Evolutionary conservation across 2,329 filamentous ascomycete genomes (phyloP).

Genomic region (Fusarium concolor): DNA sequence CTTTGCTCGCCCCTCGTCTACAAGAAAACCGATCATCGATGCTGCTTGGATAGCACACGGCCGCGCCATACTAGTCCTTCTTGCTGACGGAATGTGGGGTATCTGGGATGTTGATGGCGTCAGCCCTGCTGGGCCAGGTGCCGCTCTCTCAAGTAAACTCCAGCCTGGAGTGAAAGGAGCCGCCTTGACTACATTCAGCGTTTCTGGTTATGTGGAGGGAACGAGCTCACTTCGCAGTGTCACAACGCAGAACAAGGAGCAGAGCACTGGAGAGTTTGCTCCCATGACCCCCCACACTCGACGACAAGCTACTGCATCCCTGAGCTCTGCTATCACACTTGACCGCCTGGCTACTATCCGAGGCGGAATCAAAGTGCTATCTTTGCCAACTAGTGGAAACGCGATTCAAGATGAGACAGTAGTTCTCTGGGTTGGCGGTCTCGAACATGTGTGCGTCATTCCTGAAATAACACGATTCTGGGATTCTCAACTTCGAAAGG

Average conservation of each 20-base stretch:
- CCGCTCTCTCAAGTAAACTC: slow-evolving; percentile 62
- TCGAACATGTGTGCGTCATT: slow-evolving; percentile 68
- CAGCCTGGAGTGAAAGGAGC: slow-evolving; percentile 66
- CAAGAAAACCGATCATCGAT: slow-evolving; percentile 70
- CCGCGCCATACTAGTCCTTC: slow-evolving; percentile 67
- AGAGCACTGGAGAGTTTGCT: slow-evolving; percentile 64
- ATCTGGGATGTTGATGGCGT: slow-evolving; percentile 74
- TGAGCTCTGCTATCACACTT: slow-evolving; percentile 57
- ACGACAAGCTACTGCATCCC: slow-evolving; percentile 62
- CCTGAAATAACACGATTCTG: slow-evolving; percentile 67
- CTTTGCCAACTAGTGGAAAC: slow-evolving; percentile 57
- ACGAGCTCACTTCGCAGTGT: slow-evolving; percentile 64
- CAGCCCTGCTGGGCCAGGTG: slow-evolving; percentile 57
- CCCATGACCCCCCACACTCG: slow-evolving; percentile 74
- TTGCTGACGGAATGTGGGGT: slow-evolving; percentile 75
- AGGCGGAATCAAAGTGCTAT: slow-evolving; percentile 64
- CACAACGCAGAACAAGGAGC: slow-evolving; percentile 51
- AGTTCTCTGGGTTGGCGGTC: slow-evolving; percentile 67
- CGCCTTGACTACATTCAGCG: slow-evolving; percentile 68
- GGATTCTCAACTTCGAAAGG: slow-evolving; percentile 68
- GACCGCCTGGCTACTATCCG: slow-evolving; percentile 64
- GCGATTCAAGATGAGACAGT: slow-evolving; percentile 64
- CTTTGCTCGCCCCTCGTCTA: slow-evolving; percentile 61
- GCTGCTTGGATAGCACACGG: slow-evolving; percentile 72
- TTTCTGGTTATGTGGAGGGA: slow-evolving; percentile 70